phyloP scores from a whole-genome alignment of 2,329 filamentous ascomycete species.

The Ceratocystis variospora region DNA sequence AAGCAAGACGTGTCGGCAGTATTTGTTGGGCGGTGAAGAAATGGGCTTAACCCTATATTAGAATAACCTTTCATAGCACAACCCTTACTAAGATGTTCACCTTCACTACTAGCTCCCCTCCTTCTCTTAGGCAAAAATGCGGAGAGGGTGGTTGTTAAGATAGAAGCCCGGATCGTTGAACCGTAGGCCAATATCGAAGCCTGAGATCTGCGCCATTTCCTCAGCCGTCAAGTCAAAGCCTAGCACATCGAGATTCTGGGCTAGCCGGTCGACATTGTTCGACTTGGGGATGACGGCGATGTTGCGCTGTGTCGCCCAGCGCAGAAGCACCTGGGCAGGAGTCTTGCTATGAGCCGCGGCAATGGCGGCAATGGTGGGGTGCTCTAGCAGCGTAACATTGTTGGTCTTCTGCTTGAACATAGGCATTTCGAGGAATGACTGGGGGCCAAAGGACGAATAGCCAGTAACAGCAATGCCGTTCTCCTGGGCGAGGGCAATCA shows the following conservation, averaged over 20 bases:
- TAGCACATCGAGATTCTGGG: slow-evolving; percentile 53
- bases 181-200: slow-evolving; percentile 50
- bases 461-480: slow-evolving; percentile 64
- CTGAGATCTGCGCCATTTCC: slow-evolving; percentile 54
- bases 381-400: slow-evolving; percentile 54
- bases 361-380: slow-evolving; percentile 48
- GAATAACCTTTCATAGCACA: neutral
- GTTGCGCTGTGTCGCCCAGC: slow-evolving; percentile 75
- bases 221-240: slow-evolving; percentile 50
- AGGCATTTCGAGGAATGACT: slow-evolving; percentile 61
- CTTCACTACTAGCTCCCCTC: neutral
- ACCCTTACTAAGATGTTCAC: neutral
- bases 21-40: neutral
- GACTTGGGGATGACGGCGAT: slow-evolving; percentile 75
- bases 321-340: slow-evolving; percentile 66
- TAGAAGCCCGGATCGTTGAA: slow-evolving; percentile 53
- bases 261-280: slow-evolving; percentile 38
- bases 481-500: slow-evolving; percentile 54
- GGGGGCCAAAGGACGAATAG: slow-evolving; percentile 72
- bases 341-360: slow-evolving; percentile 58
- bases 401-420: slow-evolving; percentile 34
- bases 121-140: slow-evolving; percentile 36
- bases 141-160: slow-evolving; percentile 32
- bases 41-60: neutral
- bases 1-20: neutral